phyloP scores from a whole-genome alignment of 164 flowering plant genomes.

The Annona cherimola region DNA sequence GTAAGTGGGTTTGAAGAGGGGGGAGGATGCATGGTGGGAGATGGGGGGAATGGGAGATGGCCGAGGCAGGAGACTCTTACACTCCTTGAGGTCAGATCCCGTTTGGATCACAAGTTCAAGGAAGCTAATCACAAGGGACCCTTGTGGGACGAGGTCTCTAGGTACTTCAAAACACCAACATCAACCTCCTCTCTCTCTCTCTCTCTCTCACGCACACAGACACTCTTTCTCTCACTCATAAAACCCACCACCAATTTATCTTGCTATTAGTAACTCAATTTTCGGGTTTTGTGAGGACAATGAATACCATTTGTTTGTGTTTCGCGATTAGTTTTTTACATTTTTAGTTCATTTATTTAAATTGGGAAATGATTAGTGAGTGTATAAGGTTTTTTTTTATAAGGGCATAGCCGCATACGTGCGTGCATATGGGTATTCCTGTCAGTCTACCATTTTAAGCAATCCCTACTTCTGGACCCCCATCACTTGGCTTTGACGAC shows the following conservation, averaged over 20 bases:
- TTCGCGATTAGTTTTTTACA: too few species aligned
- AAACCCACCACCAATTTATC: background rate
- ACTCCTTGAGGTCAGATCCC: conserved; percentile 87
- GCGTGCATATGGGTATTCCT: background rate
- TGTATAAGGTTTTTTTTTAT: background rate
- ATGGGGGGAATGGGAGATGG: conserved; percentile 74
- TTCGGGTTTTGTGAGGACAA: background rate
- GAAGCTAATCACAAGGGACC: conserved; percentile 98
- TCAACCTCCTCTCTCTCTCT: background rate
- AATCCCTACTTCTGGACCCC: too few species aligned
- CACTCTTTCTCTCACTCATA: background rate
- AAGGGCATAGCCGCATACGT: too few species aligned
- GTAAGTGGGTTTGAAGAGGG: conserved; percentile 31
- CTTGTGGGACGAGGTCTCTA: conserved; percentile 94
- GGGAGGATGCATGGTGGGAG: conserved; percentile 20
- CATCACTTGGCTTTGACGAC: too few species aligned
- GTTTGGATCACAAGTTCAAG: conserved; percentile 77
- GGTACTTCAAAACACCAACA: conserved; percentile 33
- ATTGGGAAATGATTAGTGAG: background rate
- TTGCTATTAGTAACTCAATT: background rate
- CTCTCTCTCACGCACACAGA: background rate
- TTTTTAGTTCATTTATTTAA: too few species aligned
- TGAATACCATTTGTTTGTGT: background rate
- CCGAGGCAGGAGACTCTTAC: conserved; percentile 93
- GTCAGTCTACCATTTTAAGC: background rate